Evolutionary conservation across 2,329 filamentous ascomycete species (phyloP), one percentile per base, ranked within the genome.

Genomic region (Cercospora nicotianae): DNA sequence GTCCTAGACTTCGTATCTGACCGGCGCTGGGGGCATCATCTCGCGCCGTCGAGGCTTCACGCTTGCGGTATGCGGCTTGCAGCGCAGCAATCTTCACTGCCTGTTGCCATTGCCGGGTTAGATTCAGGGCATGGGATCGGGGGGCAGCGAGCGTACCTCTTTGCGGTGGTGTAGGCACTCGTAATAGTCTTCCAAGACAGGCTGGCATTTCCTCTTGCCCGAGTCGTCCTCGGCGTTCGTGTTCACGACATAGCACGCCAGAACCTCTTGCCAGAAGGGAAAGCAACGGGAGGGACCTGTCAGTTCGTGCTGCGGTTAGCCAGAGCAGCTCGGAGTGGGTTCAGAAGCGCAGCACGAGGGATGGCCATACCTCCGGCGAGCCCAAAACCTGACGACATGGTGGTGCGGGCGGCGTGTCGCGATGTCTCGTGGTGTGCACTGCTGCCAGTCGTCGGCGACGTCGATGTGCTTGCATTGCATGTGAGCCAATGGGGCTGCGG

Each of bases 81-180:
- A 98, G 86, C 70, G 89, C 89, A 78, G 87, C 84, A 69, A 91
- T 89, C 83, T 94, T 90, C 64, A 91, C 89, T 77, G 89, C 90
- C 94, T 96, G 76, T 75, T 20, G 33, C 31, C 10, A 36, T 26
- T 13, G 31, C 31, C 23, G 30, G 39, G 36, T 65, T 57, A 65
- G 63, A 48, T 1, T 20, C 53, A 39, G 20, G 51, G 9, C 9
- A 13, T 16, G 48, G 20, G 13, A 9, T 30, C 48, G 48, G 16
- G n/a, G 48, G 48, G 20, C 23, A 28, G 20, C 20, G 48, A 6
- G 48, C 87, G 67, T 77, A 98, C 95, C 92, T 99, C 95, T 85
- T 99, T 99, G 86, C 91, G 93, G 86, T 99, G 95, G 81, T 99
- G 95, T 79, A 99, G 84, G 82, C 96, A 99, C 84, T 99, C 95